Evolutionary conservation across 768 basidiomycete genomes (phyloP).

Genomic region (Grammothele lineata): DNA sequence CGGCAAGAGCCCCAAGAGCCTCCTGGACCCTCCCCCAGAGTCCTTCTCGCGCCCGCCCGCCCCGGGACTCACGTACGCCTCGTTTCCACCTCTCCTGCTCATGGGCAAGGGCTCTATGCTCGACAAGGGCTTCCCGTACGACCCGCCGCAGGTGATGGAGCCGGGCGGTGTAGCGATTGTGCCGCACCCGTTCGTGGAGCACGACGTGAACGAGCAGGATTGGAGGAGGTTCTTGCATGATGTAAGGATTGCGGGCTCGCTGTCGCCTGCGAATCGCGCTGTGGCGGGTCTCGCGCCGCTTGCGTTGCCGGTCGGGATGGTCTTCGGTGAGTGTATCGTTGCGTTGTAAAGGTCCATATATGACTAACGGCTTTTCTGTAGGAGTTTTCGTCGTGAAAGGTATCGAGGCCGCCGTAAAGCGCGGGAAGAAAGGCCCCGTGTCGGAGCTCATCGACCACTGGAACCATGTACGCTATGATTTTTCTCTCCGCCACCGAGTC

Average conservation of each 20-base stretch:
- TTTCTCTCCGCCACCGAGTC: background rate
- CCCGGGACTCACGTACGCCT: background rate
- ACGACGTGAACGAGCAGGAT: slow-evolving; percentile 45
- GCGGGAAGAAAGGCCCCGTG: slow-evolving; percentile 35
- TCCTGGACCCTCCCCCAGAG: slow-evolving; percentile 15
- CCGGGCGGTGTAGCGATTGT: background rate
- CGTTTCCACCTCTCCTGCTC: slow-evolving; percentile 29
- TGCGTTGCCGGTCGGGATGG: background rate
- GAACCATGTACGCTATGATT: slow-evolving; percentile 40
- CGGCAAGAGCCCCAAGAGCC: slow-evolving; percentile 8
- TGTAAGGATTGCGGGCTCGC: slow-evolving; percentile 11
- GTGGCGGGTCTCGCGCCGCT: slow-evolving; percentile 5
- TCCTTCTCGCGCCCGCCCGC: slow-evolving; percentile 12
- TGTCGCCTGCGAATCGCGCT: slow-evolving; percentile 13
- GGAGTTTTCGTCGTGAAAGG: slow-evolving; percentile 16
- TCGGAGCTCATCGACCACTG: slow-evolving; percentile 42
- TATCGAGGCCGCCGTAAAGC: slow-evolving; percentile 25
- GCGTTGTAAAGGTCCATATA: background rate
- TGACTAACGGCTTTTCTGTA: slow-evolving; percentile 28
- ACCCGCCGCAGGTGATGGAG: slow-evolving; percentile 31
- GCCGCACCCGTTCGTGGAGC: slow-evolving; percentile 46
- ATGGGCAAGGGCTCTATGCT: slow-evolving; percentile 30
- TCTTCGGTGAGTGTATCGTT: background rate
- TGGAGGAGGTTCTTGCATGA: slow-evolving; percentile 32
- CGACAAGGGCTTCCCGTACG: slow-evolving; percentile 39